Evolutionary conservation across 2,329 filamentous ascomycete genomes (phyloP), one percentile per base, ranked within the genome.

Genomic region (Daldinia sp.): DNA sequence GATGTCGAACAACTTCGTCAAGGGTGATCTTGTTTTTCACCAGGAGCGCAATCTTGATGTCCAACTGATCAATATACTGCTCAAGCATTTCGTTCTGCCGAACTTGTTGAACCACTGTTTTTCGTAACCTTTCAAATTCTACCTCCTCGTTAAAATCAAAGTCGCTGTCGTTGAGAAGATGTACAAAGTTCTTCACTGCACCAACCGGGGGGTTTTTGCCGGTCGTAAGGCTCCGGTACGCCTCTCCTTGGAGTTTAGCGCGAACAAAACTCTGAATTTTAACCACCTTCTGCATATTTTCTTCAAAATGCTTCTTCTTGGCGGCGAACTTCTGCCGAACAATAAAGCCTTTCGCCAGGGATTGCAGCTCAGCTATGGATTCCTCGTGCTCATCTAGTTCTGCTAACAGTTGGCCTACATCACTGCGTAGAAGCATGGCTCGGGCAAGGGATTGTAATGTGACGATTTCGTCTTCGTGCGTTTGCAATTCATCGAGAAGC

Each of bases 21-120:
- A 99, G 86, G 0, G 96, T 98, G 76, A 99, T 99, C 81, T 99
- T 99, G 87, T 99, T 99, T 86, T 98, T 98, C 75, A 99, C 96
- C 18, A 99, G 86, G 2, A 99, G 87, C 0, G 96, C 96, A 79
- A 99, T 99, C 83, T 99, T 99, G 85, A 99, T 97, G 78, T 99
- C 97, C 39, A 99, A 88, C 78, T 99, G 96, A 75, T 97, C 94
- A 73, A 99, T 97, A 77, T 99, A 99, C 78, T 98, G 94, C 81
- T 99, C 96, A 42, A 97, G 89, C 84, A 97, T 90, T 81, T 99
- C 96, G 76, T 99, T 99, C 75, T 98, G 94, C 54, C 95, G 91
- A 9, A 99, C 96, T 78, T 98, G 94, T 78, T 98, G 94, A 6
- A 99, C 94, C 15, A 99, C 96, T 3, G 93, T 97, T 84, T 98